phyloP scores from a whole-genome alignment of 495 filamentous ascomycete species.

The Haplographium delicatum region DNA sequence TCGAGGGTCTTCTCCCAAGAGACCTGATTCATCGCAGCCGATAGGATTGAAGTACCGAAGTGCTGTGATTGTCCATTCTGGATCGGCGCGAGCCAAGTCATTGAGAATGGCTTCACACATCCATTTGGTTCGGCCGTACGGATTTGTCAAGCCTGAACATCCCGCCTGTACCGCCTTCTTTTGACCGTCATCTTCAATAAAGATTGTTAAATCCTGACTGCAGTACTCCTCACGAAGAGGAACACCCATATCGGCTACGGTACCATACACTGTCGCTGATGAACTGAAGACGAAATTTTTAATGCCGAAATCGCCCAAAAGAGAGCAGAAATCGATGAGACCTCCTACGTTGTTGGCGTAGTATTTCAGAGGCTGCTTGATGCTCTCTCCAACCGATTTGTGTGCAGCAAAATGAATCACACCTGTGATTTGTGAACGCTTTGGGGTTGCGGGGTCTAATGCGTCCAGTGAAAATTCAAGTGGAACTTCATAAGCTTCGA shows the following conservation, averaged over 20 bases:
- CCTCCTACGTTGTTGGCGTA: slow-evolving; percentile 67
- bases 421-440: slow-evolving; percentile 20
- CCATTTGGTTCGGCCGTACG: slow-evolving; percentile 64
- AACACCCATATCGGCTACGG: slow-evolving; percentile 56
- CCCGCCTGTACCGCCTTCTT: slow-evolving; percentile 23
- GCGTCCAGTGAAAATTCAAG: background rate
- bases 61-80: slow-evolving; percentile 56
- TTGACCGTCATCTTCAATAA: slow-evolving; percentile 19
- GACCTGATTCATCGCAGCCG: slow-evolving; percentile 57
- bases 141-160: slow-evolving; percentile 50
- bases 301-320: slow-evolving; percentile 54
- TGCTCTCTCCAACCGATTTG: slow-evolving; percentile 31
- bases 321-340: slow-evolving; percentile 52
- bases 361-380: slow-evolving; percentile 54
- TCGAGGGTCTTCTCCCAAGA: slow-evolving; percentile 61
- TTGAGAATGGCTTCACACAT: slow-evolving; percentile 60
- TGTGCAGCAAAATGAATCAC: slow-evolving; percentile 24
- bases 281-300: slow-evolving; percentile 62
- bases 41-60: slow-evolving; percentile 67
- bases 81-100: slow-evolving; percentile 54
- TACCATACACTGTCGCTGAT: slow-evolving; percentile 93
- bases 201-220: slow-evolving; percentile 25
- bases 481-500: slow-evolving; percentile 28
- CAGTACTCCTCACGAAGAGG: slow-evolving; percentile 57
- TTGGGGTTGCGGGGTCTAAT: background rate